phyloP scores from a whole-genome alignment of 768 basidiomycete species.

The Serendipita indica region DNA sequence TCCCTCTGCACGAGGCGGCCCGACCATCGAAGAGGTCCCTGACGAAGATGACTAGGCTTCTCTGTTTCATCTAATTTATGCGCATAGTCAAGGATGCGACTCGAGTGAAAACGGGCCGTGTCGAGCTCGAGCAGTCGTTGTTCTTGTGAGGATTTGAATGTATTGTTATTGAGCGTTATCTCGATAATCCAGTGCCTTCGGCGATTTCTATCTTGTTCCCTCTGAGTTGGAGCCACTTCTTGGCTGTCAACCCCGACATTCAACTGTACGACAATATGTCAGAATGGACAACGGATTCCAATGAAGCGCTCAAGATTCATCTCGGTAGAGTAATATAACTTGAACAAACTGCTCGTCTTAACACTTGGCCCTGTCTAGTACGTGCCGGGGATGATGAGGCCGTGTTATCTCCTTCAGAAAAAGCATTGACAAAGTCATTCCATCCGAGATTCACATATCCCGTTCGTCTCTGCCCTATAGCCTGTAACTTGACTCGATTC shows the following conservation, averaged over 20 bases:
- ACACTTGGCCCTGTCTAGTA: constrained; percentile 30
- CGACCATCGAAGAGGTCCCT: constrained; percentile 6
- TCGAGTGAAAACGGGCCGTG: not conserved
- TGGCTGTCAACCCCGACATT: not conserved
- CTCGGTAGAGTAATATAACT: constrained; percentile 38
- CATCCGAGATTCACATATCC: constrained; percentile 91
- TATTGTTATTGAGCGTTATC: not conserved
- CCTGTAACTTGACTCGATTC: not conserved
- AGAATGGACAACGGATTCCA: constrained; percentile 70
- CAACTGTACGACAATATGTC: constrained; percentile 17
- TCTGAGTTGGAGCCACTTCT: not conserved
- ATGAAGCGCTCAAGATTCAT: constrained; percentile 58
- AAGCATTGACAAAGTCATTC: constrained; percentile 53
- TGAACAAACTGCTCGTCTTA: constrained; percentile 6
- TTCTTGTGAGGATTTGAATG: not conserved
- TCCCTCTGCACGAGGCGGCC: constrained; percentile 1
- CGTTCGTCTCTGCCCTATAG: constrained; percentile 28
- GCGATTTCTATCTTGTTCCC: not conserved
- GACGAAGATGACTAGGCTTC: constrained; percentile 2
- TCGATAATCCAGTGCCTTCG: no score
- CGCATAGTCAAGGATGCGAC: not conserved
- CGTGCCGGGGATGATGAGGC: constrained; percentile 54
- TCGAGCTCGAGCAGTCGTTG: not conserved
- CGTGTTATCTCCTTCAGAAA: constrained; percentile 29
- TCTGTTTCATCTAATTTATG: not conserved